Base-by-base conservation (phyloP, 176 grass and related monocot genomes). In the Bromus sterilis region DNA sequence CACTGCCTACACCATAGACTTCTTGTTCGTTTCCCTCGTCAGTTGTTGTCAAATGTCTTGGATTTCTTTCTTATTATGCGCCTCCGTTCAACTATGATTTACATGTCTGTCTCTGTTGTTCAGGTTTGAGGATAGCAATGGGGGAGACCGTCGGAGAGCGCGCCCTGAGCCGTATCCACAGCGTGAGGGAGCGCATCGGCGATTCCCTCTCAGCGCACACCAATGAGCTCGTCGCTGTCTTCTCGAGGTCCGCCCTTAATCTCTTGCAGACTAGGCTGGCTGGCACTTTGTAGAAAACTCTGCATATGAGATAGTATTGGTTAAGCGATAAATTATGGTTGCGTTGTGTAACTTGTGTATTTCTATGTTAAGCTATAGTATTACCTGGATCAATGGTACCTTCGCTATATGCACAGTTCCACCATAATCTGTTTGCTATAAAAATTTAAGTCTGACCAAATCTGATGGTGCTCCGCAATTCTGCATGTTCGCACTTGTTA, bases 201-300 rank as follows among this genome's bases (percentile, higher is more conserved):
- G 93, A 90, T 58, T 90, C 93, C 67, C 97, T 99, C 78, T 93
- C 91, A 1, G 91, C 87, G 2, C 96, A 99, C 83, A 91, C 93
- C 12, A 99, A 99, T 87, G 96, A 99, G 88, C 90, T 99, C 11
- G 89, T 95, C 18, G 93, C 96, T 14, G 84, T 95, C 78, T 99
- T 99, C 91, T 91, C 96, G 56, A 99, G 96, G 96, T 99, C 71
- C n/a, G 43, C 36, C 25, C 63, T 26, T 18, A 60, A 90, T n/a
- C 5, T 41, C 62, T 32, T 42, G 23, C 36, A 42, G 7, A 44
- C 26, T 78, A 42, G 5, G 28, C 37, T 16, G 37, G 23, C 3
- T 28, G 23, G 23, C 56, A 42, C 1, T 30, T 40, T 78, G 36
- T 61, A 78, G 16, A 61, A 61, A 31, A 43, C 56, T n/a, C 37